A percentile compares a stretch with the other conserved stretches of the same genome.
Conservation (phyloP, 805 yeast species). For the Nakazawaea peltata region DNA sequence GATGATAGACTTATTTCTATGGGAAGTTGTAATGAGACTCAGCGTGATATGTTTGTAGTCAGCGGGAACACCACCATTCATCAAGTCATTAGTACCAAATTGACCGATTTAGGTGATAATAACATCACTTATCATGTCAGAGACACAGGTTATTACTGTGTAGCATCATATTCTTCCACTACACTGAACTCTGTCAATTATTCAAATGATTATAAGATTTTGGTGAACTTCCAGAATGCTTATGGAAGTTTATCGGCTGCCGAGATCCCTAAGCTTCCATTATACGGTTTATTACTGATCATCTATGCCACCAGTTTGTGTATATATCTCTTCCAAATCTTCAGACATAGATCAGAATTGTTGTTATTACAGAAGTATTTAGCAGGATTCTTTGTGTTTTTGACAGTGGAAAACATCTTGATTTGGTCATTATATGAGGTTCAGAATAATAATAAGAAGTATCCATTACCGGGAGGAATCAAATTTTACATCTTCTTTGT, state of each 20-base stretch:
- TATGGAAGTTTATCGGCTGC: slow-evolving; percentile 85
- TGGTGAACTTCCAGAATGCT: slow-evolving; percentile 83
- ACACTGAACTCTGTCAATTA: slow-evolving; percentile 18
- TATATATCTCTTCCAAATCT: slow-evolving; percentile 79
- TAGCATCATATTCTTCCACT: slow-evolving; percentile 53
- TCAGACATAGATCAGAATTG: slow-evolving; percentile 78
- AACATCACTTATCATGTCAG: slow-evolving; percentile 56
- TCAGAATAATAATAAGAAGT: slow-evolving; percentile 44
- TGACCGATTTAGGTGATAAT: slow-evolving; percentile 51
- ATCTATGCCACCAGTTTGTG: slow-evolving; percentile 76
- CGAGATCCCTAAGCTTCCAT: slow-evolving; percentile 84
- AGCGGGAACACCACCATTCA: slow-evolving; percentile 33
- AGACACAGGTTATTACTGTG: slow-evolving; percentile 88
- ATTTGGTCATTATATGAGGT: slow-evolving; percentile 90
- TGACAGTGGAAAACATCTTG: slow-evolving; percentile 76
- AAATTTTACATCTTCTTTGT: slow-evolving; percentile 71
- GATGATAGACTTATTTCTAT: slow-evolving; percentile 54
- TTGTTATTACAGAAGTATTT: slow-evolving; percentile 87
- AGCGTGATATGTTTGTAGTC: slow-evolving; percentile 59
- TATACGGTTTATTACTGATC: slow-evolving; percentile 79
- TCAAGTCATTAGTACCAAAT: slow-evolving; percentile 46
- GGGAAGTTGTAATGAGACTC: slow-evolving; percentile 44
- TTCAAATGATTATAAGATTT: slow-evolving; percentile 44
- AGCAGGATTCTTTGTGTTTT: slow-evolving; percentile 74
- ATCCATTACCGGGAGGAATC: slow-evolving; percentile 33